Evolutionary conservation across 495 filamentous ascomycete genomes (phyloP).

Genomic region (Amphirosellinia nigrospora): DNA sequence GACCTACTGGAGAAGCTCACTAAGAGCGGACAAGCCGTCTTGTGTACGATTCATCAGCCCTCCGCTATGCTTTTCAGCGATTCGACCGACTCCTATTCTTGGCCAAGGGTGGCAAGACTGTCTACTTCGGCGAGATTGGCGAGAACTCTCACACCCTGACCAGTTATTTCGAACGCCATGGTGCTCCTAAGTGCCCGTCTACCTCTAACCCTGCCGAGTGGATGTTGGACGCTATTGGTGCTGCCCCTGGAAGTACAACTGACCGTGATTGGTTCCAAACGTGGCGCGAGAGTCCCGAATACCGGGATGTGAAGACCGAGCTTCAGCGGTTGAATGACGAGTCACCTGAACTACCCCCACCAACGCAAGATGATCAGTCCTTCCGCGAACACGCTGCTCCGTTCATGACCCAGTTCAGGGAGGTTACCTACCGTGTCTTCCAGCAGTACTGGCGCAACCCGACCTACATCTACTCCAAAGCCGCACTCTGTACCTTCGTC

Average conservation of each 20-base stretch:
- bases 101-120: slow-evolving; percentile 78
- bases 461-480: slow-evolving; percentile 80
- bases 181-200: slow-evolving; percentile 71
- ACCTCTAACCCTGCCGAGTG: slow-evolving; percentile 93
- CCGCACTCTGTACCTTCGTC: slow-evolving; percentile 61
- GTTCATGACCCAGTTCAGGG: slow-evolving; percentile 59
- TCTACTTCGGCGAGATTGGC: slow-evolving; percentile 92
- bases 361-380: slow-evolving; percentile 40
- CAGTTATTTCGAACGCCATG: slow-evolving; percentile 82
- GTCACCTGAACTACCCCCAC: slow-evolving; percentile 53
- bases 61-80: slow-evolving; percentile 87
- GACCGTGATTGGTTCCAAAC: slow-evolving; percentile 82
- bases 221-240: slow-evolving; percentile 95
- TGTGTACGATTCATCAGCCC: slow-evolving; percentile 94
- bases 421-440: slow-evolving; percentile 71
- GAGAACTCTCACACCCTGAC: slow-evolving; percentile 74
- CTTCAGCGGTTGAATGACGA: slow-evolving; percentile 70
- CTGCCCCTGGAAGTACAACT: slow-evolving; percentile 78
- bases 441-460: slow-evolving; percentile 91
- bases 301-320: slow-evolving; percentile 68
- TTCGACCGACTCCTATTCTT: slow-evolving; percentile 91
- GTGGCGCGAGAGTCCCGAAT: slow-evolving; percentile 81
- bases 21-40: slow-evolving; percentile 82
- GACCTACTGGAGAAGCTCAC: slow-evolving; percentile 80
- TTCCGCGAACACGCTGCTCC: slow-evolving; percentile 64